Evolutionary conservation across 2,329 filamentous ascomycete genomes (phyloP), one percentile per base, ranked within the genome.

Genomic region (Nannizzia gypsea): DNA sequence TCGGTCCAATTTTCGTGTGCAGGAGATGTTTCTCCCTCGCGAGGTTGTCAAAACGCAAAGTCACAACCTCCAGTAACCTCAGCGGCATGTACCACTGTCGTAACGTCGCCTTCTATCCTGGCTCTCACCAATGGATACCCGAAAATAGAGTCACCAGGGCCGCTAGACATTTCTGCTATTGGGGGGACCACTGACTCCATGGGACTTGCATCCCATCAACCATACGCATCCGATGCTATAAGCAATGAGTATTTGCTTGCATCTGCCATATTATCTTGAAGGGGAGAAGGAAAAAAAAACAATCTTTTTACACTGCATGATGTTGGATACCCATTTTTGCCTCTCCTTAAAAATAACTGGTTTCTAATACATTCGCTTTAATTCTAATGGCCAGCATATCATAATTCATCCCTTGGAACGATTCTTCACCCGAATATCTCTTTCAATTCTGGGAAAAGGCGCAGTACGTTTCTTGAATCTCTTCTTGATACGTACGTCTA

Each of bases 301-400:
- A 4, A 11, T 31, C 26, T 31, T 52, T 26, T 28, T 52, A 28
- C 15, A 31, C 48, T 28, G 22, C 48, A n/a, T 52, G 13, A 11
- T 52, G 17, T 13, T 52, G 48, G 48, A 52, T 52, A 52, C 48
- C 48, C 48, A 52, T 52, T 26, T 52, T 22, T 52, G 48, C 26
- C 48, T 52, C 48, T 52, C 48, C 9, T 28, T 52, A n/a, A 52
- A 28, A n/a, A 52, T 15, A 28, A 28, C 48, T 31, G 48, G 22
- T 52, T 52, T 22, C 24, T 52, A 52, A 1, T 22, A 28, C 24
- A 24, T 13, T 52, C 48, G 22, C 24, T 52, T 22, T 31, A 52
- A 52, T 52, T 5, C 15, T 52, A 52, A 52, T 52, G 13, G 15
- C 15, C 26, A 48, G 9, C 48, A 1, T 31, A 31, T 26, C 22